phyloP scores from a whole-genome alignment of 2,329 filamentous ascomycete genomes.

The Blastomyces percursus region DNA sequence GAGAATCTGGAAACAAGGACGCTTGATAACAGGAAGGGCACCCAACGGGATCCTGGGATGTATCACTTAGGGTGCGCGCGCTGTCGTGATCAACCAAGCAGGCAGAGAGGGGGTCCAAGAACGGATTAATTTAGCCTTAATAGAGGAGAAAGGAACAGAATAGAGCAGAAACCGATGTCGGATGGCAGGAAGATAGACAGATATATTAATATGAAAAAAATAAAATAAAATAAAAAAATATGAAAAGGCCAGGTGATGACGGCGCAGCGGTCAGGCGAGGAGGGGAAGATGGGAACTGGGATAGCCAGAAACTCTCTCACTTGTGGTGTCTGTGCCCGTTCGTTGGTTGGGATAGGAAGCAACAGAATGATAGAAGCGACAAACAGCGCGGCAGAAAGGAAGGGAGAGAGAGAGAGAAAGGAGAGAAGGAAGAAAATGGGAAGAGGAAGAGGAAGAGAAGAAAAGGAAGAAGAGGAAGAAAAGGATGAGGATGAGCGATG shows the following conservation, averaged over 20 bases:
- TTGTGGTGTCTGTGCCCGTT: not conserved
- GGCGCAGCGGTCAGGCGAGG: not conserved
- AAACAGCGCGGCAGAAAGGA: conserved; percentile 4
- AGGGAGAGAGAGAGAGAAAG: conserved; percentile 7
- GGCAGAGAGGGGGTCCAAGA: not conserved
- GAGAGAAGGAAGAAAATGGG: conserved; percentile 1
- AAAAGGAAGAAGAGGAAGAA: conserved; percentile 20
- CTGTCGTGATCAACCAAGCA: not conserved
- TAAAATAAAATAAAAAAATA: no score
- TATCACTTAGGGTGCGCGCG: not conserved
- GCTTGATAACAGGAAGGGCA: not conserved
- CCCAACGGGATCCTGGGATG: not conserved
- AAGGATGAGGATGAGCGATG: conserved; percentile 11
- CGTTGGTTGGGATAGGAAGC: not conserved
- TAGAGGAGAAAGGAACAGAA: not conserved
- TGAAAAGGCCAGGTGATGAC: not conserved
- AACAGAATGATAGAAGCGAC: not conserved
- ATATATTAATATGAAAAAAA: not conserved
- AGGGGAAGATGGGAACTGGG: not conserved
- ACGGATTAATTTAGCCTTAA: not conserved
- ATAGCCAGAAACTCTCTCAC: not conserved
- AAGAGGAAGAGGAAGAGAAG: conserved; percentile 14
- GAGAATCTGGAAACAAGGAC: not conserved
- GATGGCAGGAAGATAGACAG: not conserved
- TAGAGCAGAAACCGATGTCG: not conserved